Base-by-base conservation (phyloP, 441 rosid species). In the Sinapis alba region DNA sequence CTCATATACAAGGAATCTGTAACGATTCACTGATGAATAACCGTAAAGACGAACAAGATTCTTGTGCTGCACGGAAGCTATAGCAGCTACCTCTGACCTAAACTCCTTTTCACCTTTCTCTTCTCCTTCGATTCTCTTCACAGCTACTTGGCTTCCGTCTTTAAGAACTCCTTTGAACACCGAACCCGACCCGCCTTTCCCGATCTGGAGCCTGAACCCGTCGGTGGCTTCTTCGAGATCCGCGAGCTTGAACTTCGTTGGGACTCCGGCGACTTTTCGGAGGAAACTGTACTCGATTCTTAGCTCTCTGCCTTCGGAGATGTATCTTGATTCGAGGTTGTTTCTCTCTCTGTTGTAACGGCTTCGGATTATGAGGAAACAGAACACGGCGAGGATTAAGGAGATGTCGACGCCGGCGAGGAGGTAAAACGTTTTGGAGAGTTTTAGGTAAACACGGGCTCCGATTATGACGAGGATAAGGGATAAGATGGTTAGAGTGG, bases 181-280 rank as follows among this genome's bases (percentile, higher is more conserved):
- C 0, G 87, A 78, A 28, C 90, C 96, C 0, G 96, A 93, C 0
- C 92, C 86, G 6, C 96, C 97, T 74, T 74, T 86, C 19, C 96
- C 97, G 9, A 91, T 41, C 47, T 82, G 62, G 3, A 86, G 68
- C 19, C 69, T 76, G 72, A 91, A 94, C 67, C 86, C 81, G 15
- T 87, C 90, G 0, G 97, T 90, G 4, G 97, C 98, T 58, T 89
- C 93, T 70, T 90, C 98, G 0, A 94, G 82, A 71, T 94, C 97
- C 28, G 80, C 84, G 78, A 62, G 73, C 41, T 83, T 76, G 73
- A 90, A 94, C 68, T 82, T 90, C 1, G 73, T 90, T 0, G 96
- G 96, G 11, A 91, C 81, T 3, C 93, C 94, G 0, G 97, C 96
- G 20, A 94, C 94, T 83, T 89, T 90, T 59, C 97, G 68, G 1